Percentiles rank a stretch among this genome's conserved stretches.
phyloP scores from a whole-genome alignment of 75 land plant genomes.

The Cryptomeria japonica region DNA sequence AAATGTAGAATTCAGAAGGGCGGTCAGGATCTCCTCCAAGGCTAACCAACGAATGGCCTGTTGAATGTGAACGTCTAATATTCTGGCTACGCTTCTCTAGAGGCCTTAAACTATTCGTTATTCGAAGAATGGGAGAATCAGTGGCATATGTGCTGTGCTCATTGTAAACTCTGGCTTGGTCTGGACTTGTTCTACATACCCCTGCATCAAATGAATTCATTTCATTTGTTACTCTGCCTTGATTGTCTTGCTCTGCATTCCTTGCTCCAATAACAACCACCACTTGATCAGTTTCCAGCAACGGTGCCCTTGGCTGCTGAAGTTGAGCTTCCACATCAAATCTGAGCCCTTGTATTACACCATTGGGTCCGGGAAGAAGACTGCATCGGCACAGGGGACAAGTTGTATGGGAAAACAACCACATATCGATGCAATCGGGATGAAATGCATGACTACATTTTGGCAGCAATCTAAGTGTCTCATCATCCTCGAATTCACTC shows the following conservation, averaged over 20 bases:
- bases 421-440: constrained; percentile 80
- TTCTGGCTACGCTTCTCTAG: not conserved
- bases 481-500: constrained; percentile 73
- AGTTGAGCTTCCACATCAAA: not conserved
- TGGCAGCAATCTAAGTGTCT: constrained; percentile 70
- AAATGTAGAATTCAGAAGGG: constrained; percentile 10
- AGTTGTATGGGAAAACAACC: constrained; percentile 72
- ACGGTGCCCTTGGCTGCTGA: not conserved
- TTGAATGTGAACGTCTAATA: constrained; percentile 53
- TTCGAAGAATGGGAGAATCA: not conserved
- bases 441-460: constrained; percentile 82
- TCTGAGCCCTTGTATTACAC: constrained; percentile 10
- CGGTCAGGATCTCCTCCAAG: constrained; percentile 37
- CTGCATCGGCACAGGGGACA: constrained; percentile 85
- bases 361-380: constrained; percentile 19
- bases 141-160: not conserved
- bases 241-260: constrained; percentile 10
- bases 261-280: not conserved
- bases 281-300: constrained; percentile 3
- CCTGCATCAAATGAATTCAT: not conserved
- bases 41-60: constrained; percentile 61
- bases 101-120: not conserved
- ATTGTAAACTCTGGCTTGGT: not conserved
- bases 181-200: not conserved
- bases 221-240: constrained; percentile 14